Conservation (phyloP, 2,329 filamentous ascomycete genomes). For the Verticillium zaregamsianum region DNA sequence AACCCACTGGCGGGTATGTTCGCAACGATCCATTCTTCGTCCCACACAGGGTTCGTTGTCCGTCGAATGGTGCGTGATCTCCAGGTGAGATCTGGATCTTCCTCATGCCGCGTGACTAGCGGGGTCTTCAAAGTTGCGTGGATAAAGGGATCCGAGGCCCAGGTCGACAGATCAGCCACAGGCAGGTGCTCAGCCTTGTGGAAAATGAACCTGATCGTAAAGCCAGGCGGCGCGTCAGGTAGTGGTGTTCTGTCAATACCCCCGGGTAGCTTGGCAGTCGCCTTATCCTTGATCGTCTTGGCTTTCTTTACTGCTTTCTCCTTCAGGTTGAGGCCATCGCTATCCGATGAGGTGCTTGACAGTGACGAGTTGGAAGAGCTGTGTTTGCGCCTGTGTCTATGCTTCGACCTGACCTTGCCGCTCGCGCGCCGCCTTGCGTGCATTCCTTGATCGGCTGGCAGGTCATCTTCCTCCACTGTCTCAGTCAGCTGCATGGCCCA, state of each 20-base stretch:
- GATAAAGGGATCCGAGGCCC: slow-evolving; percentile 81
- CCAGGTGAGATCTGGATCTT: slow-evolving; percentile 71
- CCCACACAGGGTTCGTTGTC: slow-evolving; percentile 73
- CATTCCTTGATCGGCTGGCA: no score
- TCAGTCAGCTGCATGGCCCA: background rate
- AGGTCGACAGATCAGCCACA: slow-evolving; percentile 70
- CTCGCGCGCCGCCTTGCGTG: background rate
- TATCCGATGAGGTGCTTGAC: background rate
- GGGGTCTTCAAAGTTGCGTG: slow-evolving; percentile 68
- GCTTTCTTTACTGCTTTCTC: background rate
- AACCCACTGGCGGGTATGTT: slow-evolving; percentile 82
- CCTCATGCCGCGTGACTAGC: slow-evolving; percentile 74
- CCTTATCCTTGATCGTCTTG: slow-evolving; percentile 33
- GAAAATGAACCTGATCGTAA: slow-evolving; percentile 81
- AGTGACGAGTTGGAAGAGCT: background rate
- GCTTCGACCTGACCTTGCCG: background rate
- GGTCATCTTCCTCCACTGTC: background rate
- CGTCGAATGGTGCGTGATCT: slow-evolving; percentile 73
- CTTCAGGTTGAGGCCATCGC: background rate
- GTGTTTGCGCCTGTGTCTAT: background rate
- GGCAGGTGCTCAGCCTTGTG: slow-evolving; percentile 78
- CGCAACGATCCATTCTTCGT: slow-evolving; percentile 81
- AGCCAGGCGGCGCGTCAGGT: slow-evolving; percentile 70
- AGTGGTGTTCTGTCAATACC: slow-evolving; percentile 79
- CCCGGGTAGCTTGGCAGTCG: slow-evolving; percentile 56